Percentiles rank a stretch among this genome's conserved stretches.
These are phyloP conservation scores for Sordariomycetes sp. DNA, from an alignment of 2,329 filamentous ascomycete genomes.

Conservation along the genomic window DNA sequence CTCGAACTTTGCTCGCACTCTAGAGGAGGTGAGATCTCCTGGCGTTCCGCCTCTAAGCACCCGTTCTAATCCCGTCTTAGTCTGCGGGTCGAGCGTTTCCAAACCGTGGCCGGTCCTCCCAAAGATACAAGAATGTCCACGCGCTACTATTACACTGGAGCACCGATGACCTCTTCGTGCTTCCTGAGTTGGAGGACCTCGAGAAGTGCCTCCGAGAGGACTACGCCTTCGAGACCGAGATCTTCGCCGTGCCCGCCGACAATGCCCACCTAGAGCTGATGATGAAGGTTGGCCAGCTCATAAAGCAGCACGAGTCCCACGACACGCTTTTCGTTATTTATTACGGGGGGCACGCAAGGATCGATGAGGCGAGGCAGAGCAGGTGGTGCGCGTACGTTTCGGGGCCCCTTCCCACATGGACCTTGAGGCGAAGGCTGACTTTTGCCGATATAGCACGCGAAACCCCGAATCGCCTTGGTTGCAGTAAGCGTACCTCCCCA, in stretches of 20 bases:
- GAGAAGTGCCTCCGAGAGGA: conserved; percentile 42
- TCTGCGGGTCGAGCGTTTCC: conserved; percentile 46
- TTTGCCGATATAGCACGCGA: conserved; percentile 26
- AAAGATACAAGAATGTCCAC: conserved; percentile 45
- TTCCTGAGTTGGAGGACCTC: conserved; percentile 46
- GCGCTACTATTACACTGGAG: conserved; percentile 46
- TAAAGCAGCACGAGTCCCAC: conserved; percentile 43
- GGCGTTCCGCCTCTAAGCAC: background rate
- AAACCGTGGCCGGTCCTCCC: conserved; percentile 38
- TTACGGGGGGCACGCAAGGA: conserved; percentile 49
- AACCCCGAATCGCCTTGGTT: conserved; percentile 42
- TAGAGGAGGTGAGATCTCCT: conserved; percentile 37
- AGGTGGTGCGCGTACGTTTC: conserved; percentile 46
- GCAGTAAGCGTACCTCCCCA: conserved; percentile 27
- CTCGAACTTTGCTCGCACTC: conserved; percentile 39
- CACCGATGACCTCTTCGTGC: conserved; percentile 46
- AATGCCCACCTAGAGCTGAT: conserved; percentile 49
- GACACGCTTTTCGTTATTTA: conserved; percentile 48
- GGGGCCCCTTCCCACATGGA: too few species aligned
- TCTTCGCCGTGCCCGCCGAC: conserved; percentile 46
- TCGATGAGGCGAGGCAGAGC: conserved; percentile 48
- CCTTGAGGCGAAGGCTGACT: background rate
- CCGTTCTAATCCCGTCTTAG: conserved; percentile 16
- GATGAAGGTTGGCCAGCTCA: conserved; percentile 43
- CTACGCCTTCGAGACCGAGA: conserved; percentile 46